A percentile compares a stretch with the other conserved stretches of the same genome.
Conservation (phyloP, 495 filamentous ascomycete species). For the Talaromyces borbonicus region DNA sequence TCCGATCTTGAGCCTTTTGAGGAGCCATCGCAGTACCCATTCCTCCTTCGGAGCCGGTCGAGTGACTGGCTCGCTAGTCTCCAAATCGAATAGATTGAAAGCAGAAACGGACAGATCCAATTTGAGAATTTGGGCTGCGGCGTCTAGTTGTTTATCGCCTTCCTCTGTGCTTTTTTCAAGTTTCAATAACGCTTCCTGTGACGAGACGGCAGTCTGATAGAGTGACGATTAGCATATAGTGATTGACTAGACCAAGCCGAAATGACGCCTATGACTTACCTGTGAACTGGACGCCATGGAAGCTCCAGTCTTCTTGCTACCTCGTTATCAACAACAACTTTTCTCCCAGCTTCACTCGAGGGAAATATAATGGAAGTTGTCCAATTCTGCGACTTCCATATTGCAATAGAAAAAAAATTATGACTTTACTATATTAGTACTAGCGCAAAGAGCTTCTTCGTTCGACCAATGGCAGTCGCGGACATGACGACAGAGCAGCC, state of each 20-base stretch:
- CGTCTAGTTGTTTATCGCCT: conserved; percentile 31
- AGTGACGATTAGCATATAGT: background rate
- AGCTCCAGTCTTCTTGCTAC: background rate
- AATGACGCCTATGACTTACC: conserved; percentile 18
- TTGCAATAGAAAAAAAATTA: conserved; percentile 5
- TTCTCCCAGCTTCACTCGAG: background rate
- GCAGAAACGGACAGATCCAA: conserved; percentile 29
- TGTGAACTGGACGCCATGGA: conserved; percentile 34
- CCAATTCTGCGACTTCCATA: conserved; percentile 1
- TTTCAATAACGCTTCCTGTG: conserved; percentile 40
- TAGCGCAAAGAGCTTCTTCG: background rate
- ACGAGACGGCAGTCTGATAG: conserved; percentile 16
- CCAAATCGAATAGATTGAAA: conserved; percentile 11
- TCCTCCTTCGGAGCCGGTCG: conserved; percentile 44
- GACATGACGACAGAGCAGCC: conserved; percentile 8
- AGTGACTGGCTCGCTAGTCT: conserved; percentile 18
- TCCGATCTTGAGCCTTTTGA: conserved; percentile 47
- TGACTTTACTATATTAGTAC: background rate
- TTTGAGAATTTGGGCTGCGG: conserved; percentile 39
- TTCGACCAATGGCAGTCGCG: background rate
- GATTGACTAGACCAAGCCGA: background rate
- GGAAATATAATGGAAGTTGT: conserved; percentile 12
- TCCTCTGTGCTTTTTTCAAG: conserved; percentile 39
- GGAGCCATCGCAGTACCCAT: conserved; percentile 58
- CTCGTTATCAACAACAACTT: background rate